Percentiles rank a stretch among this genome's conserved stretches.
phyloP scores from a whole-genome alignment of 768 basidiomycete species.

The Clathrus columnatus region DNA sequence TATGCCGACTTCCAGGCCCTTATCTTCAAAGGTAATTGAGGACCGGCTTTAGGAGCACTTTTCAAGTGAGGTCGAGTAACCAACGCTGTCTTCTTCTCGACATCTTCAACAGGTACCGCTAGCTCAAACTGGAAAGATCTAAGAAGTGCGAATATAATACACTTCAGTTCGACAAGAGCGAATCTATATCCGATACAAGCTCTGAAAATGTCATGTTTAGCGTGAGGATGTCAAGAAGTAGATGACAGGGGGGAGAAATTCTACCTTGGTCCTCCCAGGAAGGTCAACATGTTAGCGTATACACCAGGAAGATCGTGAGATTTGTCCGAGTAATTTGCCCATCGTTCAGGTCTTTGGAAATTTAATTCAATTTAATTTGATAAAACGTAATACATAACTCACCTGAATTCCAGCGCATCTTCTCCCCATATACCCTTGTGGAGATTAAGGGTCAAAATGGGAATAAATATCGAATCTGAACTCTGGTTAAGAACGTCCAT shows the following conservation, averaged over 20 bases:
- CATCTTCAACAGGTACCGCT: conserved; percentile 37
- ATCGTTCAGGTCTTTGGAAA: conserved; percentile 50
- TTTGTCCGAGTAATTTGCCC: conserved; percentile 40
- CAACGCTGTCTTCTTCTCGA: conserved; percentile 22
- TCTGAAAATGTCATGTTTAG: conserved; percentile 10
- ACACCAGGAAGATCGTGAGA: conserved; percentile 45
- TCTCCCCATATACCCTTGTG: conserved; percentile 51
- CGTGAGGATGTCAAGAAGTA: neutral
- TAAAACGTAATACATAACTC: conserved; percentile 11
- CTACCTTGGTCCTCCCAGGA: conserved; percentile 48
- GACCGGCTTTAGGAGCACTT: conserved; percentile 29
- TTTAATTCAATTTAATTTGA: neutral
- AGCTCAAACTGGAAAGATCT: conserved; percentile 45
- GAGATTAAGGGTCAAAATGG: conserved; percentile 45
- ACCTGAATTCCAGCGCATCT: conserved; percentile 57
- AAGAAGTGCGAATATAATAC: conserved; percentile 39
- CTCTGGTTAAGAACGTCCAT: neutral
- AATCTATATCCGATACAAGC: conserved; percentile 65
- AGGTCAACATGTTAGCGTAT: conserved; percentile 50
- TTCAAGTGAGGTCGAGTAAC: conserved; percentile 38
- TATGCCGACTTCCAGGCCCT: conserved; percentile 1
- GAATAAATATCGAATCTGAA: conserved; percentile 31
- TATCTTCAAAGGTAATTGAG: conserved; percentile 34
- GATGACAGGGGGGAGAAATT: neutral
- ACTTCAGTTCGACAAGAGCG: conserved; percentile 43